Evolutionary conservation across 2,329 filamentous ascomycete genomes (phyloP).

Genomic region (Neofusicoccum sp.): DNA sequence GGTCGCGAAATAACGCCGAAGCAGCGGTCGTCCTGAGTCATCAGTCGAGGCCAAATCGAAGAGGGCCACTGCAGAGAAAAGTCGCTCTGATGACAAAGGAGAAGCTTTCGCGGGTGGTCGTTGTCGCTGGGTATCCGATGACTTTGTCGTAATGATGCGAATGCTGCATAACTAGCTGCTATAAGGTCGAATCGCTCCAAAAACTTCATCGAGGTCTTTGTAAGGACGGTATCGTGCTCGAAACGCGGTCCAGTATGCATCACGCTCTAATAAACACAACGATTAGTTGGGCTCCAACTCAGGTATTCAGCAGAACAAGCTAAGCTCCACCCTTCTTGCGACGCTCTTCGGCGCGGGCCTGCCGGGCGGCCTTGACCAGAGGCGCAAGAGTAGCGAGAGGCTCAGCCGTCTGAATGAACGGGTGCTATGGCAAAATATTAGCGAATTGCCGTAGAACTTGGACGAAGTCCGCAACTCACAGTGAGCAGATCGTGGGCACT

Average conservation of each 20-base stretch:
- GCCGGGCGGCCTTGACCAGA: conserved; percentile 81
- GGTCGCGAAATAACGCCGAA: neutral
- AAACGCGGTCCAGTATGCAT: conserved; percentile 8
- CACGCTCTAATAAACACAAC: conserved; percentile 17
- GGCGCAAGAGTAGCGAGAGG: conserved; percentile 73
- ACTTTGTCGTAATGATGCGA: conserved; percentile 8
- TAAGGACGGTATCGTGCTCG: conserved; percentile 13
- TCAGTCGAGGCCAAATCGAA: neutral
- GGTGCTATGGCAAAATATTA: conserved; percentile 35
- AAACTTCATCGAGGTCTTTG: conserved; percentile 11
- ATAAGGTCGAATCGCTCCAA: conserved; percentile 15
- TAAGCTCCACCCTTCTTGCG: conserved; percentile 49
- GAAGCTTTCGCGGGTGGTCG: neutral
- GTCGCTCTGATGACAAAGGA: conserved; percentile 2
- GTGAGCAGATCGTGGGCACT: conserved; percentile 91
- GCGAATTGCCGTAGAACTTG: neutral
- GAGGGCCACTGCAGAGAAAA: neutral
- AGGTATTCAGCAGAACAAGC: neutral
- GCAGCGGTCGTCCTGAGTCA: neutral
- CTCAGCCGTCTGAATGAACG: conserved; percentile 56
- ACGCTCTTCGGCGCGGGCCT: conserved; percentile 79
- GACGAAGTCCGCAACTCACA: conserved; percentile 57
- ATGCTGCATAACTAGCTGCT: conserved; percentile 12
- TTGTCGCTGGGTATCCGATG: conserved; percentile 15
- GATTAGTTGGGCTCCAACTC: conserved; percentile 6